Percentiles rank a stretch among this genome's conserved stretches.
Conservation (phyloP, 345 rosid species). For the Clausena lansium region DNA sequence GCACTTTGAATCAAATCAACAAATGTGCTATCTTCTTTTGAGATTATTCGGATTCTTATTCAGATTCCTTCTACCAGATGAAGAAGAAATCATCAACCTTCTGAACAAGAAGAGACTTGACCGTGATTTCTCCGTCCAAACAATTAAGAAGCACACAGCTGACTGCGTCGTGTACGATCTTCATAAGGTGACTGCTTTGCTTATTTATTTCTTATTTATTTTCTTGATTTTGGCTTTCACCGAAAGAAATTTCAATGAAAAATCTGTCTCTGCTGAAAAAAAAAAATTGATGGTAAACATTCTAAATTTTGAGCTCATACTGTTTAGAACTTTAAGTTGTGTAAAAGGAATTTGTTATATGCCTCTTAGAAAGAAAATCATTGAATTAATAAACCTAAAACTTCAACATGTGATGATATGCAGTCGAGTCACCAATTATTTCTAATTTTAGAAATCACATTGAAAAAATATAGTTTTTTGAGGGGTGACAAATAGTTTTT, state of each 20-base stretch:
- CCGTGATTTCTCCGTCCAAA: too few species aligned
- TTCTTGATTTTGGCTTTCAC: background rate
- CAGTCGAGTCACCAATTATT: too few species aligned
- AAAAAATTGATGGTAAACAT: background rate
- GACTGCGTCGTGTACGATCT: background rate
- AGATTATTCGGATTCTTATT: too few species aligned
- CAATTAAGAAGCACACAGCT: background rate
- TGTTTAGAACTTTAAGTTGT: background rate
- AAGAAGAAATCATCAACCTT: conserved; percentile 37
- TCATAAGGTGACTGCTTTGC: background rate
- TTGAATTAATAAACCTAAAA: too few species aligned
- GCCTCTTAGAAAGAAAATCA: background rate
- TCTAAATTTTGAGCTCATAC: background rate
- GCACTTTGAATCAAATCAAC: too few species aligned
- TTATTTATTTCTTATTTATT: background rate
- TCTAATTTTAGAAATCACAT: too few species aligned
- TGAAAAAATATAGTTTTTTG: too few species aligned
- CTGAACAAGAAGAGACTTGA: background rate
- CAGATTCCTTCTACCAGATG: too few species aligned
- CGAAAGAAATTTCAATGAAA: background rate
- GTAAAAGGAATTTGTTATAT: background rate
- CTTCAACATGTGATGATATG: too few species aligned
- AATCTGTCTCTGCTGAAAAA: background rate
- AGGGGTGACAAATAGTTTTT: too few species aligned
- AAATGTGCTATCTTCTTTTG: too few species aligned